phyloP scores from a whole-genome alignment of 768 basidiomycete genomes.

The Lactarius vividus region DNA sequence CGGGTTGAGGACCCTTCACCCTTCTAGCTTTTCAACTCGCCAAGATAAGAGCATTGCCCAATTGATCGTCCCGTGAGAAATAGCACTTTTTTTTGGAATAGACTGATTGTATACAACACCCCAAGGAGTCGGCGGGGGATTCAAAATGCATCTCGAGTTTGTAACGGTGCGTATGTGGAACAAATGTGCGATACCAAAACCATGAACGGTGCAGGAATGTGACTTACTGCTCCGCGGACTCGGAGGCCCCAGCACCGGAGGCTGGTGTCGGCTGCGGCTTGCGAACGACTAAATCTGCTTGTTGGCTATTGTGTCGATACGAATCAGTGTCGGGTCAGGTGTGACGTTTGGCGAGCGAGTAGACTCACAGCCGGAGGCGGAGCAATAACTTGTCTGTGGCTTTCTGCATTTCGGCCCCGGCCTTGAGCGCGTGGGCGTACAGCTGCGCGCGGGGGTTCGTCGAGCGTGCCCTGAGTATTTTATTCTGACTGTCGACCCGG shows the following conservation, averaged over 20 bases:
- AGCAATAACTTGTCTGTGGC: slow-evolving; percentile 77
- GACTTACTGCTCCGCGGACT: slow-evolving; percentile 19
- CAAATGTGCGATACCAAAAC: background rate
- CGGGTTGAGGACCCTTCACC: background rate
- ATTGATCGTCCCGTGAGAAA: background rate
- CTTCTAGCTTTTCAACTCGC: background rate
- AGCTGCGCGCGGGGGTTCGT: slow-evolving; percentile 76
- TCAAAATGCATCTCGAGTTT: slow-evolving; percentile 18
- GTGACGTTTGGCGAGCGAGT: slow-evolving; percentile 1
- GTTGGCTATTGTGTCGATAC: slow-evolving; percentile 51
- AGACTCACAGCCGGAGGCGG: slow-evolving; percentile 78
- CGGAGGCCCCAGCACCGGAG: slow-evolving; percentile 4
- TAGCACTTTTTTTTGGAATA: slow-evolving; percentile 6
- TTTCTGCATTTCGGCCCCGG: slow-evolving; percentile 66
- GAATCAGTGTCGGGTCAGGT: background rate
- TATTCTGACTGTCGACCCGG: slow-evolving; percentile 86
- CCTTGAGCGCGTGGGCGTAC: slow-evolving; percentile 71
- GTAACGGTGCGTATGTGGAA: slow-evolving; percentile 9
- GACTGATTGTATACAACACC: slow-evolving; percentile 13
- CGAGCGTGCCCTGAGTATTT: slow-evolving; percentile 81
- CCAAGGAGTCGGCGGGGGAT: slow-evolving; percentile 2
- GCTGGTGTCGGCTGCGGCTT: slow-evolving; percentile 50
- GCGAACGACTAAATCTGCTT: slow-evolving; percentile 68
- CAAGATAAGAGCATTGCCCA: too few relatives aligned
- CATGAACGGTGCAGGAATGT: background rate